A percentile compares a stretch with the other conserved stretches of the same genome.
phyloP scores from a whole-genome alignment of 1,284 basidiomycete species.

The Fomes fomentarius region DNA sequence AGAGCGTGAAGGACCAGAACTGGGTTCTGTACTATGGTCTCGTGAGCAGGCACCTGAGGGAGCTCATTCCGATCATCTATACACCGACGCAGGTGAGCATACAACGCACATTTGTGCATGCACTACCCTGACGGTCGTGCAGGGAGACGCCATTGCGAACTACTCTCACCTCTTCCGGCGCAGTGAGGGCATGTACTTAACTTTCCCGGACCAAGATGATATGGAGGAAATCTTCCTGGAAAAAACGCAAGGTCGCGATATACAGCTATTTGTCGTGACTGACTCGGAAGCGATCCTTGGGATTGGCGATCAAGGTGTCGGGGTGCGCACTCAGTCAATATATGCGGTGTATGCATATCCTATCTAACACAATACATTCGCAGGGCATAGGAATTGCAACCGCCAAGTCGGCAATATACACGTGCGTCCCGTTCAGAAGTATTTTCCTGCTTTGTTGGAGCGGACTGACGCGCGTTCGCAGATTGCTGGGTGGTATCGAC shows the following conservation, averaged over 20 bases:
- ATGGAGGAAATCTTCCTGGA: slow-evolving; percentile 81
- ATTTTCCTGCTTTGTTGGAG: neutral
- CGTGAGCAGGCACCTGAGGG: slow-evolving; percentile 67
- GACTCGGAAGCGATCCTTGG: slow-evolving; percentile 86
- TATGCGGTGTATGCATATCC: neutral
- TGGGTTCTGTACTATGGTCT: slow-evolving; percentile 77
- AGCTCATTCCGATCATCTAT: slow-evolving; percentile 80
- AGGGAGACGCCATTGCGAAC: slow-evolving; percentile 79
- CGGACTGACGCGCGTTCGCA: slow-evolving; percentile 27
- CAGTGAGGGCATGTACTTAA: slow-evolving; percentile 72
- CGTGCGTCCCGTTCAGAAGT: slow-evolving; percentile 45
- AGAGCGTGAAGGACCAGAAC: slow-evolving; percentile 76
- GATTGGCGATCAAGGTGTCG: slow-evolving; percentile 78
- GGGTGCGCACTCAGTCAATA: slow-evolving; percentile 41
- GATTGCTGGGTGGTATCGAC: slow-evolving; percentile 82
- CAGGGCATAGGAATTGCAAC: slow-evolving; percentile 73
- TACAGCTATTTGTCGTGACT: slow-evolving; percentile 79
- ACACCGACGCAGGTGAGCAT: slow-evolving; percentile 64
- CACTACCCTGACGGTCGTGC: neutral
- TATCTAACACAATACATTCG: neutral
- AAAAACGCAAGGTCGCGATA: slow-evolving; percentile 58
- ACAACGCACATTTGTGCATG: neutral
- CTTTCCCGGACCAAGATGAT: slow-evolving; percentile 64
- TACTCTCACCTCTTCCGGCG: slow-evolving; percentile 83
- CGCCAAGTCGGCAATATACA: slow-evolving; percentile 86